Percentiles rank a stretch among this genome's conserved stretches.
Conservation (phyloP, 2,329 filamentous ascomycete genomes). For the Rutstroemia sydowiana region DNA sequence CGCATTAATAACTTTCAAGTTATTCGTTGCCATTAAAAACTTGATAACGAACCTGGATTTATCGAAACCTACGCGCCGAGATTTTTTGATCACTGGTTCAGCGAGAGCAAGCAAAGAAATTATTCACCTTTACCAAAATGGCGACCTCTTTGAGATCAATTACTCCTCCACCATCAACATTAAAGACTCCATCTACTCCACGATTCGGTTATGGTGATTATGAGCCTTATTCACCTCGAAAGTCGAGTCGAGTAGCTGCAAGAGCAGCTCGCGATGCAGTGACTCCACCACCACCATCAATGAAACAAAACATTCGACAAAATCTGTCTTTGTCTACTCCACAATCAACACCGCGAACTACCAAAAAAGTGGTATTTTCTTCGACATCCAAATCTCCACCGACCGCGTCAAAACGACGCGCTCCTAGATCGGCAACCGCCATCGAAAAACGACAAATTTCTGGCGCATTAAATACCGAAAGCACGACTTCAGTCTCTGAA, state of each 20-base stretch:
- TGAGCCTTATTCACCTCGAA: constrained; percentile 66
- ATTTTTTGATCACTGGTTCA: neutral
- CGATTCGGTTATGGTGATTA: constrained; percentile 63
- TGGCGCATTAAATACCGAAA: constrained; percentile 38
- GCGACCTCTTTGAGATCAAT: constrained; percentile 30
- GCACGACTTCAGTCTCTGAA: constrained; percentile 36
- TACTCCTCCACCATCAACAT: constrained; percentile 52
- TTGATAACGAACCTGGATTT: no score
- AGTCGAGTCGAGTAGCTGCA: constrained; percentile 57
- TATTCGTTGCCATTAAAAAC: neutral
- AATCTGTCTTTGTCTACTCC: constrained; percentile 24
- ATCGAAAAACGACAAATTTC: constrained; percentile 43
- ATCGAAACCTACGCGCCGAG: no score
- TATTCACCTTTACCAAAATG: constrained; percentile 20
- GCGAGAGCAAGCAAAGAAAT: neutral
- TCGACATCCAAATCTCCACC: constrained; percentile 22
- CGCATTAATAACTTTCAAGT: no score
- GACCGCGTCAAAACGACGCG: constrained; percentile 23
- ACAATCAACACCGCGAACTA: constrained; percentile 12
- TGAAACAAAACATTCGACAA: constrained; percentile 31
- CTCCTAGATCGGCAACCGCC: constrained; percentile 28
- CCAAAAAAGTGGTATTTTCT: constrained; percentile 12
- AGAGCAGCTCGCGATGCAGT: constrained; percentile 41
- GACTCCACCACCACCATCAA: constrained; percentile 44
- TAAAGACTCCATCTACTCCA: constrained; percentile 63